Evolutionary conservation across 2,329 filamentous ascomycete genomes (phyloP).

Genomic region (Trichoderma simmonsii): DNA sequence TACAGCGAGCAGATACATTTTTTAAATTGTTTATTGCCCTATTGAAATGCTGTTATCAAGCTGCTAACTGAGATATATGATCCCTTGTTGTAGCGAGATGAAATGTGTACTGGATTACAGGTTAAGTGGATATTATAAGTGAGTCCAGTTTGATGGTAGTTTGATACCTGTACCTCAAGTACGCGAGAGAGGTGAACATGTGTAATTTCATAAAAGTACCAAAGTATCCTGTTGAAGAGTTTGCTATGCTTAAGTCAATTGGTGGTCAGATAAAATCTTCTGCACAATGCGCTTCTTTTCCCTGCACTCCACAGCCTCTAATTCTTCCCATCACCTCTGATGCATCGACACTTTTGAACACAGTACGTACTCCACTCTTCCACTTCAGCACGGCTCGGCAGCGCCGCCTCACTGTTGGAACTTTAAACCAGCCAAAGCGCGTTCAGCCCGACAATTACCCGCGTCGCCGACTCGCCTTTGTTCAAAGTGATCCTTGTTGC

Average conservation of each 20-base stretch:
- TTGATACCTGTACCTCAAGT: not conserved
- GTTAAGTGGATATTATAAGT: not conserved
- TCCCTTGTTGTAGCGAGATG: not conserved
- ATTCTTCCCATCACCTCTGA: not conserved
- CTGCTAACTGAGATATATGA: accelerated
- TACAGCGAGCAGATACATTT: slow-evolving; percentile 12
- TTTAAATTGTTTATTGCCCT: not conserved
- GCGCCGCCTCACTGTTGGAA: not conserved
- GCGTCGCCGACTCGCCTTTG: slow-evolving; percentile 16
- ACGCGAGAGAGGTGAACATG: not conserved
- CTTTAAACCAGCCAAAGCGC: slow-evolving; percentile 7
- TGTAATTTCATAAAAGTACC: not conserved
- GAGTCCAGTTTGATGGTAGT: not conserved
- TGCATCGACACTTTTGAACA: not conserved
- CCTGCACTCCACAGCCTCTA: not conserved
- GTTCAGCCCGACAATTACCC: slow-evolving; percentile 20
- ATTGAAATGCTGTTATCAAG: not conserved
- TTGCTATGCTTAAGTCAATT: not conserved
- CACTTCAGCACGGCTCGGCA: not conserved
- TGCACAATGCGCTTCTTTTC: not conserved
- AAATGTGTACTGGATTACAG: not conserved
- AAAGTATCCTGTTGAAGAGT: not conserved
- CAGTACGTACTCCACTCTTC: not conserved
- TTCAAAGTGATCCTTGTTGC: slow-evolving; percentile 9
- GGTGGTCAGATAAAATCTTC: not conserved